Percentiles rank a stretch among this genome's conserved stretches.
Conservation (phyloP, 2,329 filamentous ascomycete species). For the Nigrospora osmanthi region DNA sequence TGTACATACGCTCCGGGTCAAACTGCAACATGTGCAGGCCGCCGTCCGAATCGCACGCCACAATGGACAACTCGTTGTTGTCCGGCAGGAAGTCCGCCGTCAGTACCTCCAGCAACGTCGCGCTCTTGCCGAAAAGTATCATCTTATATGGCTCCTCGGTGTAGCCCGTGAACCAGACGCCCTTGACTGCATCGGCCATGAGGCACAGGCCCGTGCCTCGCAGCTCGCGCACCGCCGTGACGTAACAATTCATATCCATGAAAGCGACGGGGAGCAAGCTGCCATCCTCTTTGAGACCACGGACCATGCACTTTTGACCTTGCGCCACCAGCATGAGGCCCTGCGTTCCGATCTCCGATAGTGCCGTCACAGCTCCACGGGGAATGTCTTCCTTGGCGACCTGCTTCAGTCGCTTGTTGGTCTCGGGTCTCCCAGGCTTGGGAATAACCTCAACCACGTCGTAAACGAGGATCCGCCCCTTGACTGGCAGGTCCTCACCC, state of each 20-base stretch:
- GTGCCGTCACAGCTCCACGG: conserved; percentile 82
- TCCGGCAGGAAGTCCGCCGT: conserved; percentile 84
- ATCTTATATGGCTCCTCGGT: conserved; percentile 96
- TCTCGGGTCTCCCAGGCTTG: conserved; percentile 77
- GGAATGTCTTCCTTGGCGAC: conserved; percentile 83
- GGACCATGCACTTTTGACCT: conserved; percentile 94
- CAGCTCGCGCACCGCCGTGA: conserved; percentile 77
- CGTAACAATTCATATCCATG: conserved; percentile 94
- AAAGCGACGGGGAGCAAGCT: conserved; percentile 90
- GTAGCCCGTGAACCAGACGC: conserved; percentile 93
- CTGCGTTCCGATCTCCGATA: conserved; percentile 79
- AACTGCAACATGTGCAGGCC: conserved; percentile 88
- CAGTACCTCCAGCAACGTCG: conserved; percentile 68
- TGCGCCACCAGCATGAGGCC: conserved; percentile 86
- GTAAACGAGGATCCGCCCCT: conserved; percentile 82
- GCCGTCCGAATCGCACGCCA: conserved; percentile 76
- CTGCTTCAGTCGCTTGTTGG: conserved; percentile 75
- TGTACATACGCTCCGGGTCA: conserved; percentile 76
- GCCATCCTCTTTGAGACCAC: conserved; percentile 91
- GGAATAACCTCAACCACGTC: conserved; percentile 90
- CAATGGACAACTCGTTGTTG: conserved; percentile 72
- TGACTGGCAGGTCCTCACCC: conserved; percentile 83
- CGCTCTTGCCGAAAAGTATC: conserved; percentile 83
- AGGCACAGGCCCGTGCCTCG: conserved; percentile 77
- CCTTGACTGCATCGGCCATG: conserved; percentile 85